phyloP scores from a whole-genome alignment of 495 filamentous ascomycete genomes.

The Aspergillus sclerotioniger region DNA sequence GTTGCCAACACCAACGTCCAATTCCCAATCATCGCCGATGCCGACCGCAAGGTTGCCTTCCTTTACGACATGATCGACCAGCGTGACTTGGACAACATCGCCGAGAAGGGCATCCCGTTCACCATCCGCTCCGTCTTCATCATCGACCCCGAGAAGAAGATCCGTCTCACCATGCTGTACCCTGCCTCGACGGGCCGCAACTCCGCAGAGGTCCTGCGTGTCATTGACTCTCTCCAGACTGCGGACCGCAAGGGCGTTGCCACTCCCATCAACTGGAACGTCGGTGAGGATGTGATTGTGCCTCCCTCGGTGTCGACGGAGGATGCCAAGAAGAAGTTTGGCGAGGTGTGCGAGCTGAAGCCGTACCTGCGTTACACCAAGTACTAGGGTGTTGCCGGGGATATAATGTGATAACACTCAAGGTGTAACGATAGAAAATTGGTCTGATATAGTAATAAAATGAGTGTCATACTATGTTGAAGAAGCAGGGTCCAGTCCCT shows the following conservation, averaged over 20 bases:
- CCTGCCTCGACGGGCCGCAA: slow-evolving; percentile 65
- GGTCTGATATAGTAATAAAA: neutral
- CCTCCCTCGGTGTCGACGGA: slow-evolving; percentile 60
- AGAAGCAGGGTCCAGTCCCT: no score
- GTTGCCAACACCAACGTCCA: slow-evolving; percentile 52
- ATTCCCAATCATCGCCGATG: slow-evolving; percentile 70
- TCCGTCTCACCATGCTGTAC: slow-evolving; percentile 66
- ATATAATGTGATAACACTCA: neutral
- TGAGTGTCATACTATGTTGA: no score
- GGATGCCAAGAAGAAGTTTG: slow-evolving; percentile 67
- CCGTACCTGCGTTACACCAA: slow-evolving; percentile 44
- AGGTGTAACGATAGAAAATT: neutral
- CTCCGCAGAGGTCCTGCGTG: slow-evolving; percentile 62
- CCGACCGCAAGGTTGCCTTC: slow-evolving; percentile 61
- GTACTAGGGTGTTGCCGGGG: slow-evolving; percentile 8
- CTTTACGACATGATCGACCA: slow-evolving; percentile 67
- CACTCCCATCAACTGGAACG: slow-evolving; percentile 63
- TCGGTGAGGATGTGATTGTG: slow-evolving; percentile 66
- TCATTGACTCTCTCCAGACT: slow-evolving; percentile 63
- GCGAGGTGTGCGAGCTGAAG: slow-evolving; percentile 62
- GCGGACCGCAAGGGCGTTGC: slow-evolving; percentile 62
- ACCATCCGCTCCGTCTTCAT: slow-evolving; percentile 70
- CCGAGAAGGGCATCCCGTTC: slow-evolving; percentile 58
- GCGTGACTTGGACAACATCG: slow-evolving; percentile 55
- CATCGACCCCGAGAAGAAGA: slow-evolving; percentile 69